Conservation (phyloP, 805 yeast genomes). For the Ogataea nakhonphanomensis region DNA sequence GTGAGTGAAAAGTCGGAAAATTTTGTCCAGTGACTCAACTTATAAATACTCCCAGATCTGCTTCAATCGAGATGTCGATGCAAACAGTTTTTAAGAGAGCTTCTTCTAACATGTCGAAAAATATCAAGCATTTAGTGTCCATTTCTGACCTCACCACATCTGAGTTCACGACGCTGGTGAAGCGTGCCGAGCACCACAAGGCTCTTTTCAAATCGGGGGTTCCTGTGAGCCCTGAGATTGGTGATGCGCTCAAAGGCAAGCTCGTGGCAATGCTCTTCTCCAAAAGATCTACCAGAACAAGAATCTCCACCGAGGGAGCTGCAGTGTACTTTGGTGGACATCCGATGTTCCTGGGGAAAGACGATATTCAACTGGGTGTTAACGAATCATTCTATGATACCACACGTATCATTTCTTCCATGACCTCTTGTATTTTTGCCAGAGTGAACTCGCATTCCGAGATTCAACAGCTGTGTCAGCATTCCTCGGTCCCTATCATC, state of each 20-base stretch:
- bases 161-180: conserved; percentile 70
- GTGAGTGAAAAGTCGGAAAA: conserved; percentile 9
- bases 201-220: conserved; percentile 54
- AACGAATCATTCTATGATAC: conserved; percentile 91
- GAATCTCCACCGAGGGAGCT: conserved; percentile 94
- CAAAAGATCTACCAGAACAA: conserved; percentile 92
- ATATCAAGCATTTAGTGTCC: conserved; percentile 70
- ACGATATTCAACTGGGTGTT: conserved; percentile 94
- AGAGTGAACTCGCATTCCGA: conserved; percentile 86
- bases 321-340: conserved; percentile 89
- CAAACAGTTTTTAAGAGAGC: conserved; percentile 28
- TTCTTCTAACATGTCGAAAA: conserved; percentile 23
- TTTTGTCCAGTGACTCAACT: conserved; percentile 11
- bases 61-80: conserved; percentile 1
- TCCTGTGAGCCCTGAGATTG: conserved; percentile 33
- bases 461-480: conserved; percentile 69
- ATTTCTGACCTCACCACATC: conserved; percentile 72
- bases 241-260: conserved; percentile 67
- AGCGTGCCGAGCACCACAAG: conserved; percentile 71
- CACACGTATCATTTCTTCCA: conserved; percentile 83
- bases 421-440: conserved; percentile 98
- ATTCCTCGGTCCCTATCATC: conserved; percentile 86
- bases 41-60: conserved; percentile 1
- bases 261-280: conserved; percentile 80
- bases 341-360: conserved; percentile 95